Conservation (phyloP, 2,329 filamentous ascomycete genomes). For the Elsinoe perseae region DNA sequence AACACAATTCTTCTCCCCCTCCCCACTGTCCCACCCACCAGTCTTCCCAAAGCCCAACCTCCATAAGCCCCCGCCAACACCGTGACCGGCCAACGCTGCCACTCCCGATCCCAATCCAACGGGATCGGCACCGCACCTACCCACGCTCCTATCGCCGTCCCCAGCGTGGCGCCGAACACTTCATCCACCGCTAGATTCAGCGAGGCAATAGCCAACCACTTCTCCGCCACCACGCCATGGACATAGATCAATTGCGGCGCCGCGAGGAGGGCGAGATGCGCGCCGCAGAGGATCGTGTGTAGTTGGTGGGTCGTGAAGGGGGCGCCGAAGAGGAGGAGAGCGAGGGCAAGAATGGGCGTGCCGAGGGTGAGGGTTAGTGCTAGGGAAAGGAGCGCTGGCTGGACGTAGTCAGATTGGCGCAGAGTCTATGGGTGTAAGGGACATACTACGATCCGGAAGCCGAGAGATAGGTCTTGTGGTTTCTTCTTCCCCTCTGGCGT, state of each 20-base stretch:
- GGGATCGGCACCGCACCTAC: constrained; percentile 91
- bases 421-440: neutral
- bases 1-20: constrained; percentile 42
- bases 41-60: constrained; percentile 66
- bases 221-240: constrained; percentile 64
- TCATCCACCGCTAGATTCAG: constrained; percentile 70
- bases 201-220: constrained; percentile 64
- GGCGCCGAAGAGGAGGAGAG: constrained; percentile 82
- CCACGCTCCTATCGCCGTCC: constrained; percentile 76
- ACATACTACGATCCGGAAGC: constrained; percentile 38
- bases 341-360: constrained; percentile 49
- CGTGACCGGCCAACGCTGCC: constrained; percentile 96
- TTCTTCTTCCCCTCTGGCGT: constrained; percentile 40
- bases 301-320: constrained; percentile 72
- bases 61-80: constrained; percentile 75
- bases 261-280: constrained; percentile 72
- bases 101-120: constrained; percentile 96
- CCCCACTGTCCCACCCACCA: constrained; percentile 46
- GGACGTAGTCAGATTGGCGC: neutral
- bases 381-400: constrained; percentile 67
- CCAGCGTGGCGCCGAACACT: constrained; percentile 73
- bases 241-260: constrained; percentile 77
- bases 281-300: constrained; percentile 72
- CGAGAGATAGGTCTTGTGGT: constrained; percentile 32
- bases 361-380: constrained; percentile 49